These are phyloP conservation scores for Forsythia suspensa DNA, from an alignment of 257 asterid genomes.

Conservation along the genomic window DNA sequence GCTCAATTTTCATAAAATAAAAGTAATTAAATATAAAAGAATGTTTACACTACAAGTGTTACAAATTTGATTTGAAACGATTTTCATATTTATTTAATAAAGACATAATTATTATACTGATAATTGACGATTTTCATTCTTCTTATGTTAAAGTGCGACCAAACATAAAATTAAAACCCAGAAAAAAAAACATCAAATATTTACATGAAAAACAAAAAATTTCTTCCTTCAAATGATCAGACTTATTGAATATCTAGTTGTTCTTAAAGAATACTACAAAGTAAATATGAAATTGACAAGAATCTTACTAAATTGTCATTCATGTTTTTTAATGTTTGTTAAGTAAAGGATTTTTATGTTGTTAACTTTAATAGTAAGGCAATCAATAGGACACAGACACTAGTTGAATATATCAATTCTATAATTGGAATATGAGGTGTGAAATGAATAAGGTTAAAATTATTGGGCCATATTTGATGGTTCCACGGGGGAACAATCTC, in stretches of 20 bases:
- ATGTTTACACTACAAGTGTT: no score
- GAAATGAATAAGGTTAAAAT: constrained; percentile 1
- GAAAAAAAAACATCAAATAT: no score
- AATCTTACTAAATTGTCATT: background rate
- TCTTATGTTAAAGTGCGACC: no score
- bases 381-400: background rate
- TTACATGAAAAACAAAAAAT: no score
- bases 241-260: no score
- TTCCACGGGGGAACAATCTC: constrained; percentile 2
- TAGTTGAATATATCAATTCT: background rate
- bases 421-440: background rate
- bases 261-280: background rate
- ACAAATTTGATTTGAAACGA: no score
- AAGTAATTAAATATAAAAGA: no score
- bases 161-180: no score
- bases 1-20: background rate
- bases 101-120: no score
- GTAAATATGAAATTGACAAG: background rate
- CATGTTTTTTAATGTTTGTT: background rate
- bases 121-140: no score
- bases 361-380: background rate
- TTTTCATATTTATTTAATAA: no score
- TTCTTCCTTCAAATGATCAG: no score
- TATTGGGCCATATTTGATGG: background rate
- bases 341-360: background rate